Evolutionary conservation across 139 green algal species (phyloP).

Genomic region (Raphidocelis subcapitata): DNA sequence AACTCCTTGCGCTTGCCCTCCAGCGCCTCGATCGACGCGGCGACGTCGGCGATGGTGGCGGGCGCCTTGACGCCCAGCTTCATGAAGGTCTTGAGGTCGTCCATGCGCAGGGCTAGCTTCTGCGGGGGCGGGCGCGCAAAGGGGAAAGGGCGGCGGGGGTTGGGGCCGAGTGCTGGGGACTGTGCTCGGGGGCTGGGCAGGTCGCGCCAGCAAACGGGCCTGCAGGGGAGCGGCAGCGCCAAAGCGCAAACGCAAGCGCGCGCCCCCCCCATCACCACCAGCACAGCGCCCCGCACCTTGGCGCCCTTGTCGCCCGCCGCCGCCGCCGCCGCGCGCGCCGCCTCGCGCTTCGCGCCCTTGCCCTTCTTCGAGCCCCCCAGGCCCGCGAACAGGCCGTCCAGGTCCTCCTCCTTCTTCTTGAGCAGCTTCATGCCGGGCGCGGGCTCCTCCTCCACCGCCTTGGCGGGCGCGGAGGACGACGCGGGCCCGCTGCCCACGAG

Average conservation of each 20-base stretch:
- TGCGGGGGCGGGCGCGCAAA: too few relatives aligned
- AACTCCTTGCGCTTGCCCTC: conserved; percentile 31
- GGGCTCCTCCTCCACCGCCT: conserved; percentile 12
- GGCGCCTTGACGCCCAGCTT: conserved; percentile 20
- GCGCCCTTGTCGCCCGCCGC: neutral
- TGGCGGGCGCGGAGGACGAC: neutral
- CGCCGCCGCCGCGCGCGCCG: conserved; percentile 9
- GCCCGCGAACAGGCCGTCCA: conserved; percentile 2
- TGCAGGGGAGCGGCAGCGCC: too few relatives aligned
- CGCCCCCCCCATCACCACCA: too few relatives aligned
- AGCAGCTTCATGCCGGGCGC: conserved; percentile 36
- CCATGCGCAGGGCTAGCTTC: conserved; percentile 20
- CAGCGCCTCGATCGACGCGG: conserved; percentile 7
- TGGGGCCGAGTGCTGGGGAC: too few relatives aligned
- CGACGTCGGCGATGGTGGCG: conserved; percentile 19
- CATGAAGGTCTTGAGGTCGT: conserved; percentile 27
- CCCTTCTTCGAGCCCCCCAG: conserved; percentile 18
- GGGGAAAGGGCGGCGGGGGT: too few relatives aligned
- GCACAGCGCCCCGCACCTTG: too few relatives aligned
- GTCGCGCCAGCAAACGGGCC: too few relatives aligned
- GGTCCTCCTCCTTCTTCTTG: conserved; percentile 20
- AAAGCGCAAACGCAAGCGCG: too few relatives aligned
- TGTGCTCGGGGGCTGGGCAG: too few relatives aligned
- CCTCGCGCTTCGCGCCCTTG: conserved; percentile 14
- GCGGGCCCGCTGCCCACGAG: conserved; percentile 7